These are phyloP conservation scores for Monosporascus sp. DNA, from an alignment of 2,329 filamentous ascomycete species.

Conservation along the genomic window DNA sequence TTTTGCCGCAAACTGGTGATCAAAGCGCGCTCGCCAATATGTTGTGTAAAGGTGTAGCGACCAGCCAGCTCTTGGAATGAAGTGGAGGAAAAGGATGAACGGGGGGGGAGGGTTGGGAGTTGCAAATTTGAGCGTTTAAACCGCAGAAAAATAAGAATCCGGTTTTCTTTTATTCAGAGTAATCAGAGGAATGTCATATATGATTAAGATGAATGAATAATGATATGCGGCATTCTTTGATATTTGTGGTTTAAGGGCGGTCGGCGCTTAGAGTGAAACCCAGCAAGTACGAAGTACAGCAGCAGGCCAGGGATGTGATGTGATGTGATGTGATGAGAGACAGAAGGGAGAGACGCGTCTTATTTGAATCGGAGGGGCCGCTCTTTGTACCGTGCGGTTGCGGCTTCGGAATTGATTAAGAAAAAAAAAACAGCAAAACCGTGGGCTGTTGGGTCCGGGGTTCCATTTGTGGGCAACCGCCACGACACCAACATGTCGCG, in stretches of 20 bases:
- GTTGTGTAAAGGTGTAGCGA: no score
- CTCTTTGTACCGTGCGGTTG: background rate
- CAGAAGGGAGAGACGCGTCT: background rate
- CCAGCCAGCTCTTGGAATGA: background rate
- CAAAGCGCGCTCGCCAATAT: no score
- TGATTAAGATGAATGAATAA: no score
- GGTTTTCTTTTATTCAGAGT: no score
- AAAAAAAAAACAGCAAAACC: background rate
- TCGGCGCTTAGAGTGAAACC: background rate
- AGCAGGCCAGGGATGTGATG: no score
- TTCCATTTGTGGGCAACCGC: background rate
- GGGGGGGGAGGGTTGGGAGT: background rate
- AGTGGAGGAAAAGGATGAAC: background rate
- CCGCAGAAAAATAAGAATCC: no score
- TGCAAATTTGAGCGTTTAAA: background rate
- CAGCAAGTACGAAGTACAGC: background rate
- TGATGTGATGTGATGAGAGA: background rate
- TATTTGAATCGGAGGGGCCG: no score
- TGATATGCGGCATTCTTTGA: background rate
- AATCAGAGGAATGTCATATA: no score
- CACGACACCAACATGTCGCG: constrained; percentile 1
- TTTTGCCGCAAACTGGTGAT: no score
- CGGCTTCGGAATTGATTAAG: background rate
- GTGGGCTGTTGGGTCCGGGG: background rate
- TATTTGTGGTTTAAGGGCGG: background rate